These are phyloP conservation scores for Colletotrichum sp. DNA, from an alignment of 2,329 filamentous ascomycete genomes.

Conservation along the genomic window DNA sequence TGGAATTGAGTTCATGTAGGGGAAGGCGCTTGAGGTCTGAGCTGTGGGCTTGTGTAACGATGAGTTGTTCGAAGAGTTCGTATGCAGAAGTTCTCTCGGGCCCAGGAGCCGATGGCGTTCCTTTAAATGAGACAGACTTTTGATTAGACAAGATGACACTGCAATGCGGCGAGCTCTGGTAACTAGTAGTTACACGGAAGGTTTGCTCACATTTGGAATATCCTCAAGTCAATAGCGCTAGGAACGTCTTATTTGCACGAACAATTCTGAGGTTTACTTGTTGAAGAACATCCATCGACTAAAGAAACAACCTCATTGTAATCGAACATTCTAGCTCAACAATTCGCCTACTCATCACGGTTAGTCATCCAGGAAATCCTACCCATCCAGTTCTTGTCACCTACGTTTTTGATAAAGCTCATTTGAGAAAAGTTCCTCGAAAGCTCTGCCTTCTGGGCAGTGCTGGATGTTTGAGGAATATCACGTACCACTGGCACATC, in stretches of 20 bases:
- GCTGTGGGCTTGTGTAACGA: not conserved
- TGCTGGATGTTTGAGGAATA: not conserved
- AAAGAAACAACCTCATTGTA: not conserved
- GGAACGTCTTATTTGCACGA: not conserved
- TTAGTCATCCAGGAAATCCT: not conserved
- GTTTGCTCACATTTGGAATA: not conserved
- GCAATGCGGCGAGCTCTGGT: not conserved
- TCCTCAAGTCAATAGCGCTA: not conserved
- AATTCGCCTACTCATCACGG: not conserved
- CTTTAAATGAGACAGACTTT: not conserved
- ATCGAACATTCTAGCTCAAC: not conserved
- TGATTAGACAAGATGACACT: not conserved
- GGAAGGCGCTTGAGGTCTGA: not conserved
- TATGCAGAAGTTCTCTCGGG: not conserved
- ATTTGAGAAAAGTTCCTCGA: not conserved
- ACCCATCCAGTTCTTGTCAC: not conserved
- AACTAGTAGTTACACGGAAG: not conserved
- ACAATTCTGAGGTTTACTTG: not conserved
- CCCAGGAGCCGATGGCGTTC: not conserved
- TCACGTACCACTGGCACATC: not conserved
- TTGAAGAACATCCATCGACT: not conserved
- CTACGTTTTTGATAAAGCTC: not conserved
- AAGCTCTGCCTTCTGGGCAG: not conserved
- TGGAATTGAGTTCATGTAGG: not conserved
- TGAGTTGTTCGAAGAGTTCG: not conserved